These are phyloP conservation scores for Postia placenta DNA, from an alignment of 768 basidiomycete species.

Conservation along the genomic window DNA sequence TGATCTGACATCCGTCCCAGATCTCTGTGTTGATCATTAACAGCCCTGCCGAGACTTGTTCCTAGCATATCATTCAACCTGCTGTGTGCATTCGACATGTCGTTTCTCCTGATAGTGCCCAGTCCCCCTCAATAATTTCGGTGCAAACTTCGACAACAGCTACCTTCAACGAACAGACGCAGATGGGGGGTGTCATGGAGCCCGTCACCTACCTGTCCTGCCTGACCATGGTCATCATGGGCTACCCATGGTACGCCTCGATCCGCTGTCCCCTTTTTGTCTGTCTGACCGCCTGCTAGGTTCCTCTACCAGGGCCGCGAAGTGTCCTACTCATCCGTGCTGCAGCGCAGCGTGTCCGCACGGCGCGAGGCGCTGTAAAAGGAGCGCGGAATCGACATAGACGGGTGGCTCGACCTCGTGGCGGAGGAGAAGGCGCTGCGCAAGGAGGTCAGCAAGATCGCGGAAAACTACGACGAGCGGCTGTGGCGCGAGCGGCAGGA, in stretches of 20 bases:
- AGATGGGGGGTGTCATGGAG: conserved; percentile 70
- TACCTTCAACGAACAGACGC: no score
- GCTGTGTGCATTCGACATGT: no score
- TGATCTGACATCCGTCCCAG: no score
- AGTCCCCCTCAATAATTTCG: no score
- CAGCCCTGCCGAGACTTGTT: no score
- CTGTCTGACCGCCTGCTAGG: conserved; percentile 24
- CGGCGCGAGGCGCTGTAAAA: conserved; percentile 51
- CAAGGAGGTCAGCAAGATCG: conserved; percentile 49
- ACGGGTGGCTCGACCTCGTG: conserved; percentile 51
- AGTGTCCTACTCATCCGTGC: conserved; percentile 59
- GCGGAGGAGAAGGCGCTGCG: conserved; percentile 43
- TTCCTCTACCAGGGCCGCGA: conserved; percentile 57
- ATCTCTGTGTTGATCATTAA: no score
- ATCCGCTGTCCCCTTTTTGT: not conserved
- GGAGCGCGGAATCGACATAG: conserved; percentile 53
- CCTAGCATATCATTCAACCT: no score
- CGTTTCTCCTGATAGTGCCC: no score
- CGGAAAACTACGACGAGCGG: conserved; percentile 52
- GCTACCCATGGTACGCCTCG: conserved; percentile 46
- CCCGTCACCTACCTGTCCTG: conserved; percentile 64
- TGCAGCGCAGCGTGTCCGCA: conserved; percentile 51
- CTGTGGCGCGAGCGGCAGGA: conserved; percentile 22
- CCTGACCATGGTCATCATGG: conserved; percentile 52
- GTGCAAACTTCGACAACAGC: no score